Base-by-base conservation (phyloP, 2,329 filamentous ascomycete species). In the Teratosphaeria zuluensis region DNA sequence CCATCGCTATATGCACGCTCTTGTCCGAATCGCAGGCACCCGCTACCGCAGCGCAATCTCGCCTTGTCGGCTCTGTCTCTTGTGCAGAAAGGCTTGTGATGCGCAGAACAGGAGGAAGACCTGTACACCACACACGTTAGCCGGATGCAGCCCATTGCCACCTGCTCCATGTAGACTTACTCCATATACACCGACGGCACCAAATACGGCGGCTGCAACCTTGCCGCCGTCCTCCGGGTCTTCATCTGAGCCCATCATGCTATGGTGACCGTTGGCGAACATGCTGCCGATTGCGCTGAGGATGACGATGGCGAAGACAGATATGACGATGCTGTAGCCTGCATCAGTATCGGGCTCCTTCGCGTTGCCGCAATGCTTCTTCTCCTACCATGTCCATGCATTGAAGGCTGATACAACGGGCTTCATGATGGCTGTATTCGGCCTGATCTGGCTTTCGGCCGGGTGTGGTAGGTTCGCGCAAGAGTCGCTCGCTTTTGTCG, bases 91-190 rank as follows among this genome's bases (percentile, higher is more conserved):
- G 63, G 91, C 92, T 74, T 97, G 92, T 65, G 92, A 84, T 59
- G 87, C 89, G 76, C 92, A 97, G 77, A 95, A 96, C 55, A 95
- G 81, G 58, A 96, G 83, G 80, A 97, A 97, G 19, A 81, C 85
- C 92, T 95, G 64, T 21, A 35, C 55, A 54, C 21, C 24, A 1
- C 31, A 28, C 30, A 55, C 56, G 56, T 53, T 28, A 31, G 52
- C 2, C 42, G 14, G 57, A 16, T 35, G 21, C 30, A 6, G 31
- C 24, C 62, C 51, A 33, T 42, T 56, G 28, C 21, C 54, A 32
- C 24, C 11, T 30, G 42, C 30, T n/a, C 48, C 28, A 35, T 14
- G 32, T 57, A 28, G 24, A 84, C 89, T 65, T 86, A 96, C 92
- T 65, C 81, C 84, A 72, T 97, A 97, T 70, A 97, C 87, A 56